Evolutionary conservation across 169 alveolate genomes (phyloP), one percentile per base, ranked within the genome.

Genomic region (Cryptosporidium sp.): DNA sequence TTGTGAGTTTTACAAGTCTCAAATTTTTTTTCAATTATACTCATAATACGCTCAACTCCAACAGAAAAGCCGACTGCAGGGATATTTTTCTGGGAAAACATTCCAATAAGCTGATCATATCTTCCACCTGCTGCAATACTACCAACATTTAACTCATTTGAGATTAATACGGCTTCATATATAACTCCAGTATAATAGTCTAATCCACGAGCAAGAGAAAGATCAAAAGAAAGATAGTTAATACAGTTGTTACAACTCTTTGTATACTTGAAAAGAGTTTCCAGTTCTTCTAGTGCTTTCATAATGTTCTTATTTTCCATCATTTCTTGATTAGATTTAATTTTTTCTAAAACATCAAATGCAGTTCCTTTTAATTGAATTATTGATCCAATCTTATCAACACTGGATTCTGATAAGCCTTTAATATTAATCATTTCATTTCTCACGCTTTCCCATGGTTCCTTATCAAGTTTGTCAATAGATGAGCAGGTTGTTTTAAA

Each of bases 81-180:
- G 33, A 96, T 93, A 37, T 87, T 84, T 70, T 95, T 95, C 33
- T 95, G 95, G 51, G 97, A 91, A 84, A 97, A 96, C 95, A 95
- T 95, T 29, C 99, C 97, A 35, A 98, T 96, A 39, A 98, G 93
- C 29, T 94, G 95, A 85, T 98, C 99, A 85, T 98, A 98, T 73
- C 99, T 91, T 12, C 99, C 99, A 16, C 99, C 99, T 10, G 98
- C 99, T n/a, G 98, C 99, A 18, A 98, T 96, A 29, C 99, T 96
- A 3, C 99, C 99, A 33, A 97, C 96, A 44, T 93, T 93, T 21
- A 60, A 84, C 29, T 92, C 94, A 16, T 72, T 75, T 16, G 94
- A 95, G 14, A 94, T 87, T 18, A 97, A 91, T 37, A 97, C 98
- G 14, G 98, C 99, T 85, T 98, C 99, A 69, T 95, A 97, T 51